Evolutionary conservation across 805 yeast species (phyloP).

Genomic region (Tetrapisispora phaffii): DNA sequence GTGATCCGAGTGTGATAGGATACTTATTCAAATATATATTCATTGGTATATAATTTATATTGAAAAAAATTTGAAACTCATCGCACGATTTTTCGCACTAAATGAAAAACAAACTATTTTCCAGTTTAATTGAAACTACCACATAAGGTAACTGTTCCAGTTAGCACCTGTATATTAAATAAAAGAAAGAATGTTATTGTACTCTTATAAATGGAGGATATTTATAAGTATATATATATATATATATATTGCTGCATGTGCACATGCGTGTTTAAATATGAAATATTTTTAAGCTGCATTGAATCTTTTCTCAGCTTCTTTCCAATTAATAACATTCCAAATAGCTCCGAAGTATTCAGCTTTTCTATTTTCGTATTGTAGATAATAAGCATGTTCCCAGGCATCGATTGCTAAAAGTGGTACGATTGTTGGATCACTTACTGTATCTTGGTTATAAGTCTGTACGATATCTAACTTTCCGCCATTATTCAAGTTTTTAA

Average conservation of each 20-base stretch:
- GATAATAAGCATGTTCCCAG: conserved; percentile 94
- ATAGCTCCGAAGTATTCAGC: conserved; percentile 86
- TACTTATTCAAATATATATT: too few relatives aligned
- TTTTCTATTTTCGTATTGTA: conserved; percentile 87
- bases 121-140: too few relatives aligned
- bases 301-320: conserved; percentile 72
- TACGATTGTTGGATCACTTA: conserved; percentile 47
- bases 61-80: too few relatives aligned
- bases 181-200: background rate
- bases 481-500: conserved; percentile 66
- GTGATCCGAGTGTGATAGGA: too few relatives aligned
- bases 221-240: too few relatives aligned
- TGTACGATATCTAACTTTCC: conserved; percentile 64
- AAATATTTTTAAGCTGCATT: conserved; percentile 28
- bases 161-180: too few relatives aligned
- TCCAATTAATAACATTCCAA: conserved; percentile 93
- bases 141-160: too few relatives aligned
- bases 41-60: too few relatives aligned
- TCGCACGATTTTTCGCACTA: too few relatives aligned
- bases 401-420: conserved; percentile 88
- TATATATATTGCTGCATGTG: background rate
- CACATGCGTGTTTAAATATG: too few relatives aligned
- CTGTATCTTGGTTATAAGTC: conserved; percentile 81
- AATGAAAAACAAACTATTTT: too few relatives aligned
- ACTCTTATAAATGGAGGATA: background rate